Evolutionary conservation across 1,284 basidiomycete genomes (phyloP), one percentile per base, ranked within the genome.

Genomic region (Naganishia sp.): DNA sequence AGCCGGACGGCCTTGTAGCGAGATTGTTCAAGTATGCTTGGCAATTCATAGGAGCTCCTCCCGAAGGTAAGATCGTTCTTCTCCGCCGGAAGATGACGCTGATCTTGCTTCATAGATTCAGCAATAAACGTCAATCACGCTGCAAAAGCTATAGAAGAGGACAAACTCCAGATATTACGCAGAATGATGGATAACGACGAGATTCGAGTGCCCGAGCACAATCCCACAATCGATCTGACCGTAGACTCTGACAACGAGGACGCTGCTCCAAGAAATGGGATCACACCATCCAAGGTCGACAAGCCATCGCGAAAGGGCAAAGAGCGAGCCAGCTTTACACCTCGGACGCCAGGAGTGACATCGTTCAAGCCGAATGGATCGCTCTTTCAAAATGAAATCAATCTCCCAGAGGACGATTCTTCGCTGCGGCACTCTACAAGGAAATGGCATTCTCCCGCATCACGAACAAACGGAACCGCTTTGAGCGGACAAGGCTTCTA

Each of bases 11-110:
- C 21, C 4, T 61, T 28, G 47, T 61, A 6, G 6, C 58, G 23
- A 41, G 58, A 21, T 23, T 61, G 10, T 61, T 61, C 47, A 61
- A 61, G 41, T 61, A 61, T 50, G 58, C 58, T 10, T 61, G 58
- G 58, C 58, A 61, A 39, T 25, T 61, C 15, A n/a, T 61, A 28
- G 31, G 43, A n/a, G 43, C 17, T 31, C 13, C 49, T 47, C 21
- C 46, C 18, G 39, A 61, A 61, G 58, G 58, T 61, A 23, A 7
- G 58, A 28, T 6, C 25, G 25, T 13, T 41, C 4, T 46, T 17
- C 4, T 41, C 0, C 3, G 13, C 13, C 31, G 18, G 13, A 28
- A 51, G 43, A 35, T 41, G 32, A 18, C n/a, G 28, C 47, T 43
- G 47, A 35, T n/a, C 17, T 3, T 47, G 28, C 13, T 18, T 47